These are phyloP conservation scores for Boletus bicolor DNA, from an alignment of 768 basidiomycete species.

Conservation along the genomic window DNA sequence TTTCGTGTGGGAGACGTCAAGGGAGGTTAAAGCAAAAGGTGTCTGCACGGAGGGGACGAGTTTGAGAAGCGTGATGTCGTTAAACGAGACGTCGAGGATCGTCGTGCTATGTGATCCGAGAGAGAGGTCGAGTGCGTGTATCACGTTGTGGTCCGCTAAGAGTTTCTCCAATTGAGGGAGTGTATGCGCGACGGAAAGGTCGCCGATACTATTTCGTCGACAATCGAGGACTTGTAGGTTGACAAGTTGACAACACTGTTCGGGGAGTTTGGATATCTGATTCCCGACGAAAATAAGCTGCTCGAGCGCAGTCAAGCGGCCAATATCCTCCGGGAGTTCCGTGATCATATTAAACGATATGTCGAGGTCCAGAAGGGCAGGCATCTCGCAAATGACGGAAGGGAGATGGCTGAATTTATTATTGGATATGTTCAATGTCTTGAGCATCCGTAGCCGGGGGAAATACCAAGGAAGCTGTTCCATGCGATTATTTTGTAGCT, in stretches of 20 bases:
- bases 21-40: conserved; percentile 60
- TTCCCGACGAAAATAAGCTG: conserved; percentile 85
- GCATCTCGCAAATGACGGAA: conserved; percentile 66
- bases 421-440: conserved; percentile 88
- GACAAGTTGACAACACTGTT: conserved; percentile 50
- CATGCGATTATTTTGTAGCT: conserved; percentile 88
- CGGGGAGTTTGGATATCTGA: conserved; percentile 67
- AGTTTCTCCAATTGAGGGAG: conserved; percentile 69
- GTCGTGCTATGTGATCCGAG: conserved; percentile 62
- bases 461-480: conserved; percentile 86
- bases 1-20: conserved; percentile 87
- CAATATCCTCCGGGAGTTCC: conserved; percentile 78
- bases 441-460: conserved; percentile 64
- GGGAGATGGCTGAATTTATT: conserved; percentile 87
- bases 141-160: conserved; percentile 77
- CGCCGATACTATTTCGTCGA: conserved; percentile 76
- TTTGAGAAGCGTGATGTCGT: conserved; percentile 81
- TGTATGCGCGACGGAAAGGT: conserved; percentile 64
- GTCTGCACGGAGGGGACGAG: conserved; percentile 47
- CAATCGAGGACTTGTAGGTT: conserved; percentile 76
- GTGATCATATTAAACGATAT: conserved; percentile 91
- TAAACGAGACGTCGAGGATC: conserved; percentile 72
- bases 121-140: conserved; percentile 77
- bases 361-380: conserved; percentile 78
- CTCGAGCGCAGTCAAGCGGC: conserved; percentile 63